phyloP scores from a whole-genome alignment of 441 rosid species.

The Croton setiger region DNA sequence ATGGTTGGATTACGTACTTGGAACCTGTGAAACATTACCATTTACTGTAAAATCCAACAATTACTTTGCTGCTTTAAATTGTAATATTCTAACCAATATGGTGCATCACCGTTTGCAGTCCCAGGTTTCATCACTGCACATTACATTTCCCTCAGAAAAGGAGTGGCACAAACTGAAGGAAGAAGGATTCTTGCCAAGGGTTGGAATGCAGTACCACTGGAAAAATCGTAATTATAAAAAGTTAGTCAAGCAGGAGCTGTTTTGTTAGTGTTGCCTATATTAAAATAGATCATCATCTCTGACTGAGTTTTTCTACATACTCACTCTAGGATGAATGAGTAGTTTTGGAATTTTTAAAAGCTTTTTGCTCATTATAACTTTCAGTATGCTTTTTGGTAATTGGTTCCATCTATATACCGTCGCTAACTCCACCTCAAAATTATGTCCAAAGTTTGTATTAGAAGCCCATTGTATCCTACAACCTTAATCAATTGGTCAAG shows the following conservation, averaged over 20 bases:
- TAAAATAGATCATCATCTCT: neutral
- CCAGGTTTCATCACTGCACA: slow-evolving; percentile 76
- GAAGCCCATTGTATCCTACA: neutral
- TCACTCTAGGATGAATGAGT: neutral
- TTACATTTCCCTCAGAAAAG: slow-evolving; percentile 74
- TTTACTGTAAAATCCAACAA: neutral
- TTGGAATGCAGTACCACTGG: slow-evolving; percentile 99
- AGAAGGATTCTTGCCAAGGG: slow-evolving; percentile 75
- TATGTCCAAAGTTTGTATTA: neutral
- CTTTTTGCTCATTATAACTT: neutral
- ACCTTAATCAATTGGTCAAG: neutral
- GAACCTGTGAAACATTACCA: neutral
- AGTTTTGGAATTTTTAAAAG: neutral
- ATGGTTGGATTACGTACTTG: neutral
- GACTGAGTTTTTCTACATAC: slow-evolving; percentile 4
- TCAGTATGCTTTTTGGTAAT: neutral
- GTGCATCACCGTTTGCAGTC: slow-evolving; percentile 39
- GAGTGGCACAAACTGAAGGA: slow-evolving; percentile 70
- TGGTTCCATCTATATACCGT: neutral
- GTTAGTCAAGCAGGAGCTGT: slow-evolving; percentile 34
- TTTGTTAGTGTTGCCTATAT: slow-evolving; percentile 8
- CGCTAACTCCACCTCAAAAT: neutral
- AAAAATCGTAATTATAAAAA: slow-evolving; percentile 70
- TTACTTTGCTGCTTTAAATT: neutral
- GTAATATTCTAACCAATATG: slow-evolving; percentile 19